A percentile compares a stretch with the other conserved stretches of the same genome.
phyloP scores from a whole-genome alignment of 2,329 filamentous ascomycete species.

The Taxawa tesnikishii region DNA sequence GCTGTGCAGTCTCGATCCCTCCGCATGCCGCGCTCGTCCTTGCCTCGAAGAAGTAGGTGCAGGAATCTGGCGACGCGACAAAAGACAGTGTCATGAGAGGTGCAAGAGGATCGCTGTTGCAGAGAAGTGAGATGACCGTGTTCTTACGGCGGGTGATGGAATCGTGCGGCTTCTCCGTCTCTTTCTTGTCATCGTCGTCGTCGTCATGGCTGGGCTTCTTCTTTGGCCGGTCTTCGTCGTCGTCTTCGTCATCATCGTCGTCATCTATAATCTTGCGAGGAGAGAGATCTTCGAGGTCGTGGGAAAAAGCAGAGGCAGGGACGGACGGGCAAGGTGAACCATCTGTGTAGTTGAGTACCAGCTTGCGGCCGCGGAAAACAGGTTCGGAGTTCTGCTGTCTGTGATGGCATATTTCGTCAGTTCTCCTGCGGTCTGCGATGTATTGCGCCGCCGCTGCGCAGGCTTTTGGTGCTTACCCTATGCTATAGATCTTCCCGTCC shows the following conservation, averaged over 20 bases:
- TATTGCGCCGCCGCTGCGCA: background rate
- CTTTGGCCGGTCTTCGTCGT: slow-evolving; percentile 20
- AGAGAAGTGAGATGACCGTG: slow-evolving; percentile 83
- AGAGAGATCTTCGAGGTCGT: slow-evolving; percentile 14
- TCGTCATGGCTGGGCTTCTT: slow-evolving; percentile 18
- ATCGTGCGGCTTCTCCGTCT: slow-evolving; percentile 10
- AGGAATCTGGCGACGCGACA: slow-evolving; percentile 72
- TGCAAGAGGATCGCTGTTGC: slow-evolving; percentile 66
- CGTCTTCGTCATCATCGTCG: slow-evolving; percentile 18
- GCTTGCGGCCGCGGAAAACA: slow-evolving; percentile 53
- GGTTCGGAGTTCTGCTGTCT: slow-evolving; percentile 43
- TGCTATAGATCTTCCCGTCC: slow-evolving; percentile 55
- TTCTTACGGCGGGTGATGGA: slow-evolving; percentile 60
- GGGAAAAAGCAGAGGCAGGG: slow-evolving; percentile 7
- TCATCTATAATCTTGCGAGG: slow-evolving; percentile 27
- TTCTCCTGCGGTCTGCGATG: background rate
- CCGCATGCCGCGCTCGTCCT: slow-evolving; percentile 76
- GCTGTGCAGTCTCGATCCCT: slow-evolving; percentile 47
- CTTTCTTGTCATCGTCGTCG: slow-evolving; percentile 14
- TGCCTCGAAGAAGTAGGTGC: slow-evolving; percentile 91
- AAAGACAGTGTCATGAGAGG: slow-evolving; percentile 65
- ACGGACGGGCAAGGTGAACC: slow-evolving; percentile 32
- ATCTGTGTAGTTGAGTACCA: slow-evolving; percentile 39
- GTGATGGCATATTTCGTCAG: slow-evolving; percentile 4
- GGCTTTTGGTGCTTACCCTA: slow-evolving; percentile 47